Evolutionary conservation across 192 early-diverging fungal genomes (phyloP).

Genomic region (Gamsiella multidivaricata): DNA sequence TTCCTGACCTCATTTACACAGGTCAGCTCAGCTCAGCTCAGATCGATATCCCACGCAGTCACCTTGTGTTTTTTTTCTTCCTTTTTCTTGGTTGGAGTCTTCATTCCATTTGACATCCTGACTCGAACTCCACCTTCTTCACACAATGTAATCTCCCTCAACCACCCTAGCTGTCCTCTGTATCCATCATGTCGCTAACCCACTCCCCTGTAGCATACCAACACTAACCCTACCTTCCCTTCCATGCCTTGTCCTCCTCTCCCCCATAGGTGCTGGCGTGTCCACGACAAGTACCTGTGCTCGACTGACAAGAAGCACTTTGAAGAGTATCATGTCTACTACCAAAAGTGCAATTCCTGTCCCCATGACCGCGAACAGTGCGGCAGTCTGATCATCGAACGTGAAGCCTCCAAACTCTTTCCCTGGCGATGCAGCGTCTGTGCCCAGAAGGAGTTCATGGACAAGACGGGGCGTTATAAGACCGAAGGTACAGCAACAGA

Average conservation of each 20-base stretch:
- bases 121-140: too few relatives aligned
- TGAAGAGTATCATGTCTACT: slow-evolving; percentile 52
- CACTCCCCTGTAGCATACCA: neutral
- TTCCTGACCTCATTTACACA: neutral
- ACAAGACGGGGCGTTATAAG: slow-evolving; percentile 49
- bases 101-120: too few relatives aligned
- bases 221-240: neutral
- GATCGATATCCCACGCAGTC: neutral
- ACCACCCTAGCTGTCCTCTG: too few relatives aligned
- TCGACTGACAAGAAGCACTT: slow-evolving; percentile 44
- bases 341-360: slow-evolving; percentile 55
- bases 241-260: neutral
- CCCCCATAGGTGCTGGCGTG: slow-evolving; percentile 45
- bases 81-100: too few relatives aligned
- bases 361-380: slow-evolving; percentile 53
- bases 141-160: too few relatives aligned
- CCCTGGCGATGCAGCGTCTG: slow-evolving; percentile 51
- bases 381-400: slow-evolving; percentile 46
- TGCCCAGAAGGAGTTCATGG: slow-evolving; percentile 51
- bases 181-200: neutral
- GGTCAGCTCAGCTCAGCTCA: neutral
- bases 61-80: neutral
- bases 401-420: slow-evolving; percentile 50
- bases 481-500: slow-evolving; percentile 44
- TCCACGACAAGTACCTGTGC: slow-evolving; percentile 53